phyloP scores from a whole-genome alignment of 345 rosid genomes.

The Erodium maritimum region DNA sequence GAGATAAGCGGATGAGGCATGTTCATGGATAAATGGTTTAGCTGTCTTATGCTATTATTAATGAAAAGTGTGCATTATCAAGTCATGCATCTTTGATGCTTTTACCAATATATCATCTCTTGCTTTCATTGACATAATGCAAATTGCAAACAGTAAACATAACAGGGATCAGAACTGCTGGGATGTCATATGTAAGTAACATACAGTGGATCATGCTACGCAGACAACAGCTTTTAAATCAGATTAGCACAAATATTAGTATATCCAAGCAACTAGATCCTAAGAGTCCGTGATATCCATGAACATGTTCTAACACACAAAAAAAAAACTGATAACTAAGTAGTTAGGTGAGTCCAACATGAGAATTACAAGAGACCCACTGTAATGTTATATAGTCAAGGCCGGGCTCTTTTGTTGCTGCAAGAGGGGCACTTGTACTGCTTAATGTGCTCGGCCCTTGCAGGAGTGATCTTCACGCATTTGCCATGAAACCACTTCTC shows the following conservation, averaged over 20 bases:
- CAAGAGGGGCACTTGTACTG: slow-evolving; percentile 83
- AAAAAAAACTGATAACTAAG: not conserved
- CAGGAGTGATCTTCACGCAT: slow-evolving; percentile 83
- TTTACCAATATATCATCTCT: too few relatives aligned
- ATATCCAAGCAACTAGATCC: not conserved
- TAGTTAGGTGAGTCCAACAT: not conserved
- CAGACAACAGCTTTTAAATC: not conserved
- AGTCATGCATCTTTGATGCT: too few relatives aligned
- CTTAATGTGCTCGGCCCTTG: slow-evolving; percentile 80
- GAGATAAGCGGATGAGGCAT: not conserved
- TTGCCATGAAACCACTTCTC: too few relatives aligned
- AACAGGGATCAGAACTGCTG: too few relatives aligned
- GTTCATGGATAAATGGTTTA: not conserved
- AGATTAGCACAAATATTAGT: not conserved
- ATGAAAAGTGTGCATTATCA: too few relatives aligned
- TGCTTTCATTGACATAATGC: too few relatives aligned
- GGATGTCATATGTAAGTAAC: too few relatives aligned
- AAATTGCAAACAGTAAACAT: too few relatives aligned
- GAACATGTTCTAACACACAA: not conserved
- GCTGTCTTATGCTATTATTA: too few relatives aligned
- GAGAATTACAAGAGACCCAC: slow-evolving; percentile 6
- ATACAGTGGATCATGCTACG: too few relatives aligned
- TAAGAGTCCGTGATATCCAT: not conserved
- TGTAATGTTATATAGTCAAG: slow-evolving; percentile 19
- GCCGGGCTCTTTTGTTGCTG: slow-evolving; percentile 68